Conservation (phyloP, 2,329 filamentous ascomycete species). For the Clathrospora elynae region DNA sequence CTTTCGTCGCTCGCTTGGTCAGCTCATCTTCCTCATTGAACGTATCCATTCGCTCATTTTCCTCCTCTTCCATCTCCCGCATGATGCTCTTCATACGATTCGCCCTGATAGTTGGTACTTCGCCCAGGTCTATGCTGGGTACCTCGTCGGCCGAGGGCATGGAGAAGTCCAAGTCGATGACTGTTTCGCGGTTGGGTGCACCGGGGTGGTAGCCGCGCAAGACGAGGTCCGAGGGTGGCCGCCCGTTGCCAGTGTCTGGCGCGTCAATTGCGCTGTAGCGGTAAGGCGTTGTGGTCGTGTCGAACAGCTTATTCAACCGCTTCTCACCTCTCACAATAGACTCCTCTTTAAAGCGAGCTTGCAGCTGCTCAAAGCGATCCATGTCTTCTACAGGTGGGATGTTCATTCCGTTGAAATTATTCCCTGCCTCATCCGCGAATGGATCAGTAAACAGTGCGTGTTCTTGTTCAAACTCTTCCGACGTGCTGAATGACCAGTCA, state of each 20-base stretch:
- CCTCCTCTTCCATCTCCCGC: slow-evolving; percentile 50
- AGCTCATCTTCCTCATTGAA: slow-evolving; percentile 35
- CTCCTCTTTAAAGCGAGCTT: slow-evolving; percentile 61
- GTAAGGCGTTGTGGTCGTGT: slow-evolving; percentile 62
- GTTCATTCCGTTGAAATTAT: slow-evolving; percentile 43
- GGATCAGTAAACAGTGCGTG: slow-evolving; percentile 52
- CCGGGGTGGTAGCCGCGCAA: slow-evolving; percentile 53
- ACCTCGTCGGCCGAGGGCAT: slow-evolving; percentile 43
- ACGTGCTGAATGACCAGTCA: slow-evolving; percentile 70
- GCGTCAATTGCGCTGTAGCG: slow-evolving; percentile 60
- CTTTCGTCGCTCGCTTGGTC: slow-evolving; percentile 53
- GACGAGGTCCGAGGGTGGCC: slow-evolving; percentile 61
- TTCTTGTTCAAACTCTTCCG: slow-evolving; percentile 61
- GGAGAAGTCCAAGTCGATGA: slow-evolving; percentile 64
- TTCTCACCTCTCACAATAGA: slow-evolving; percentile 62
- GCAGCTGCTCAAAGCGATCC: slow-evolving; percentile 44
- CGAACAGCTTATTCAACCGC: slow-evolving; percentile 63
- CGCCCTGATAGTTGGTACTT: slow-evolving; percentile 62
- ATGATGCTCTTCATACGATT: slow-evolving; percentile 58
- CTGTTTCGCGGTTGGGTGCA: slow-evolving; percentile 55
- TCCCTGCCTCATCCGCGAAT: slow-evolving; percentile 44
- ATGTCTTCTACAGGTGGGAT: slow-evolving; percentile 42
- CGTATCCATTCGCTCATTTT: slow-evolving; percentile 45
- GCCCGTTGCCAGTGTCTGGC: slow-evolving; percentile 47
- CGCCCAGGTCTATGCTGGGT: slow-evolving; percentile 53